Percentiles rank a stretch among this genome's conserved stretches.
Conservation (phyloP, 768 basidiomycete genomes). For the Crassisporium funariophilum region DNA sequence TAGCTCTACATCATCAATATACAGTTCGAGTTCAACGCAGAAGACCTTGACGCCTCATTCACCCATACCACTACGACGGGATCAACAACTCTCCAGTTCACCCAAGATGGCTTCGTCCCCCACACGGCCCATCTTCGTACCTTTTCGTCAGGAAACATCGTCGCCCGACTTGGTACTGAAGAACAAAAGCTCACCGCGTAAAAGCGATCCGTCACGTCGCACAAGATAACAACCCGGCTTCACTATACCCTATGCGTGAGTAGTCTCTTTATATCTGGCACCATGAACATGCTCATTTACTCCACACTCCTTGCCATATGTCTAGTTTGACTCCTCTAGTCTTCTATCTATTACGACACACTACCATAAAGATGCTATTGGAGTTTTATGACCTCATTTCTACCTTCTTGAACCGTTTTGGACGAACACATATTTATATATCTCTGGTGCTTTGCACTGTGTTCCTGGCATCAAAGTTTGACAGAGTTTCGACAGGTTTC, state of each 20-base stretch:
- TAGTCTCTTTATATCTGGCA: too few relatives aligned
- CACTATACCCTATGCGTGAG: conserved; percentile 9
- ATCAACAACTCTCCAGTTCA: conserved; percentile 15
- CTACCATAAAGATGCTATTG: too few relatives aligned
- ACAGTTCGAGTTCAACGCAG: conserved; percentile 12
- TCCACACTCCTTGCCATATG: too few relatives aligned
- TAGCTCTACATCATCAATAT: conserved; percentile 19
- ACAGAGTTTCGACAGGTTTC: too few relatives aligned
- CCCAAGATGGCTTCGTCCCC: conserved; percentile 19
- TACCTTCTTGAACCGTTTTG: too few relatives aligned
- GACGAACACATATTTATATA: too few relatives aligned
- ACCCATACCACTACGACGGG: conserved; percentile 31
- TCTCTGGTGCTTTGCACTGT: too few relatives aligned
- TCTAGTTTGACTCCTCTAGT: too few relatives aligned
- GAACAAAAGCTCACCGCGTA: conserved; percentile 29
- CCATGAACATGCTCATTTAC: too few relatives aligned
- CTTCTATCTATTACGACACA: too few relatives aligned
- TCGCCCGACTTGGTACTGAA: conserved; percentile 56
- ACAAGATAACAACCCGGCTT: conserved; percentile 10
- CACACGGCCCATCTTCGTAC: conserved; percentile 47
- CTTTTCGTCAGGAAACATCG: conserved; percentile 52
- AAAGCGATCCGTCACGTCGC: conserved; percentile 6
- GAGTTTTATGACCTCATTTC: too few relatives aligned
- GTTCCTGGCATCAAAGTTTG: too few relatives aligned
- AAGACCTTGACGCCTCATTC: conserved; percentile 11